These are phyloP conservation scores for Acacia melanoxylon DNA, from an alignment of 306 rosid species.

Conservation along the genomic window DNA sequence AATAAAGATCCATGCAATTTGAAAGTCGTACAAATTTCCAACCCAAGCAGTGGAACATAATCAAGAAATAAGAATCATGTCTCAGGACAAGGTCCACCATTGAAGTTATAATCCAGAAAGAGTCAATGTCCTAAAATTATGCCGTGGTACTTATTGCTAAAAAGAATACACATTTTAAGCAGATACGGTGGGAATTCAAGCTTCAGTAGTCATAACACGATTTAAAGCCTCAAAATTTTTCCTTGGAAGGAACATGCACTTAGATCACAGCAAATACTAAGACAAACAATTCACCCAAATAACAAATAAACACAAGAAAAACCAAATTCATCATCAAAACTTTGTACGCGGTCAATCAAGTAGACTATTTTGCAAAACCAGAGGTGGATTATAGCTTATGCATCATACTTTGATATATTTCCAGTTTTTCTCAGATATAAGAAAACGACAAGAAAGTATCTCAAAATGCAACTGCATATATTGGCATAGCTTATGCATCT, in stretches of 20 bases:
- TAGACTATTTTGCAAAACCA: not conserved
- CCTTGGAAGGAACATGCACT: not conserved
- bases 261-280: not conserved
- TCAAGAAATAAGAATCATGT: not conserved
- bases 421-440: not conserved
- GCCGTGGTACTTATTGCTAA: slow-evolving; percentile 1
- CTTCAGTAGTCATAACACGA: not conserved
- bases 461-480: not conserved
- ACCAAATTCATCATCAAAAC: not conserved
- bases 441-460: not conserved
- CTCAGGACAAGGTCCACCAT: not conserved
- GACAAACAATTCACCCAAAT: not conserved
- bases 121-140: not conserved
- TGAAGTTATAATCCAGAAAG: not conserved
- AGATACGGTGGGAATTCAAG: not conserved
- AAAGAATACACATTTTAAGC: not conserved
- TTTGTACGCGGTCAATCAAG: not conserved
- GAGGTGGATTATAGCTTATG: not conserved
- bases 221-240: not conserved
- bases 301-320: not conserved
- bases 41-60: not conserved
- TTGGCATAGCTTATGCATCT: slow-evolving; percentile 7
- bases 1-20: not conserved
- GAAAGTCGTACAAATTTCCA: not conserved
- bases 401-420: not conserved